Evolutionary conservation across 768 basidiomycete species (phyloP).

Genomic region (Myochromella boudieri): DNA sequence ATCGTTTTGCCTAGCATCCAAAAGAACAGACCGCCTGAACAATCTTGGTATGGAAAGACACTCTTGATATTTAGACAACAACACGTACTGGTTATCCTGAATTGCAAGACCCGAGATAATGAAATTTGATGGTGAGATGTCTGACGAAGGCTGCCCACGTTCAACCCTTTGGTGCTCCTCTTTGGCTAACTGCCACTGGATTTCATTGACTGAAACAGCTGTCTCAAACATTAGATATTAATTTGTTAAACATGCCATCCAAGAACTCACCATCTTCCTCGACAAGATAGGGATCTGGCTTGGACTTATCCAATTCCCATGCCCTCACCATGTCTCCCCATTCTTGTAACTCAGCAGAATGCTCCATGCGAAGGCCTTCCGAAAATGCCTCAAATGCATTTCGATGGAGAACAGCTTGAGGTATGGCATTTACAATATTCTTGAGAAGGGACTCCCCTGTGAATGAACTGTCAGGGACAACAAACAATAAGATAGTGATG

Average conservation of each 20-base stretch:
- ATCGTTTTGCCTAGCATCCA: not conserved
- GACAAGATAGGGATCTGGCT: conserved; percentile 8
- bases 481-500: not conserved
- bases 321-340: conserved; percentile 8
- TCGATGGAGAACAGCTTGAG: conserved; percentile 11
- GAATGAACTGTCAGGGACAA: not conserved
- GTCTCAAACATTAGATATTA: not conserved
- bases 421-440: conserved; percentile 9
- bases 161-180: conserved; percentile 11
- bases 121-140: conserved; percentile 5
- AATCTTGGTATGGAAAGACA: not conserved
- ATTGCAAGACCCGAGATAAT: conserved; percentile 11
- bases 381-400: conserved; percentile 3
- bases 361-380: conserved; percentile 6
- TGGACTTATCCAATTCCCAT: conserved; percentile 6
- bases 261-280: conserved; percentile 8
- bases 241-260: not conserved
- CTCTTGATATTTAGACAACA: not conserved
- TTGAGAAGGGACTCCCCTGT: conserved; percentile 8
- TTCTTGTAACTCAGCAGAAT: not conserved
- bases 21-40: not conserved
- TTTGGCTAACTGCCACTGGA: conserved; percentile 8
- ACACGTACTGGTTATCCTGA: conserved; percentile 11
- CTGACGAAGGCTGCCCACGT: not conserved
- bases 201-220: conserved; percentile 9